Conservation (phyloP, 73 alveolate genomes). For the Effrenium voratum region DNA sequence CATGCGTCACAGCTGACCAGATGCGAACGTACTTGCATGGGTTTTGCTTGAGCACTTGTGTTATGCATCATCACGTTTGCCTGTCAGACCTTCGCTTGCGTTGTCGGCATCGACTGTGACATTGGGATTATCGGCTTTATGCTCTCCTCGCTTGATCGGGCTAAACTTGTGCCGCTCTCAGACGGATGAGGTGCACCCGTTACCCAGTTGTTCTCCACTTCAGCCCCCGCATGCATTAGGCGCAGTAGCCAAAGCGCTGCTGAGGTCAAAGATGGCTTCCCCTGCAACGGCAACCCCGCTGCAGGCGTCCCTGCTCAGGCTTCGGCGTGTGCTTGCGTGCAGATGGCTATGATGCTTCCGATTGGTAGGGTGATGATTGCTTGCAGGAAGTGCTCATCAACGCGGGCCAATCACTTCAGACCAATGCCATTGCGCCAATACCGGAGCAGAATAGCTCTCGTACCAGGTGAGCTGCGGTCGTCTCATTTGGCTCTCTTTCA, state of each 20-base stretch:
- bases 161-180: conserved; percentile 14
- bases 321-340: too few species aligned
- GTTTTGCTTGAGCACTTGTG: background rate
- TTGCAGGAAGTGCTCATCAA: conserved; percentile 42
- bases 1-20: background rate
- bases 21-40: background rate
- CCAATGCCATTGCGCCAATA: conserved; percentile 51
- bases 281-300: conserved; percentile 74
- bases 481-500: background rate
- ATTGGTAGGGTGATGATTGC: background rate
- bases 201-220: background rate
- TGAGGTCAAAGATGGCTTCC: conserved; percentile 61
- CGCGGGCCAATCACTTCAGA: conserved; percentile 66
- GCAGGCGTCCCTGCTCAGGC: conserved; percentile 81
- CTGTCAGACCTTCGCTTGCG: conserved; percentile 48
- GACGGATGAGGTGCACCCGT: background rate
- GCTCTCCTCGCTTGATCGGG: conserved; percentile 55
- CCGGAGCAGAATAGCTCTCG: conserved; percentile 59
- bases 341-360: background rate
- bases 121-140: conserved; percentile 40
- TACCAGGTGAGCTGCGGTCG: background rate
- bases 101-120: conserved; percentile 73
- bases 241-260: background rate
- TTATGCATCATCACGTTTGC: background rate
- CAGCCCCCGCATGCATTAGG: background rate